Conservation (phyloP, 2,329 filamentous ascomycete species). For the Aspergillus vadensis region DNA sequence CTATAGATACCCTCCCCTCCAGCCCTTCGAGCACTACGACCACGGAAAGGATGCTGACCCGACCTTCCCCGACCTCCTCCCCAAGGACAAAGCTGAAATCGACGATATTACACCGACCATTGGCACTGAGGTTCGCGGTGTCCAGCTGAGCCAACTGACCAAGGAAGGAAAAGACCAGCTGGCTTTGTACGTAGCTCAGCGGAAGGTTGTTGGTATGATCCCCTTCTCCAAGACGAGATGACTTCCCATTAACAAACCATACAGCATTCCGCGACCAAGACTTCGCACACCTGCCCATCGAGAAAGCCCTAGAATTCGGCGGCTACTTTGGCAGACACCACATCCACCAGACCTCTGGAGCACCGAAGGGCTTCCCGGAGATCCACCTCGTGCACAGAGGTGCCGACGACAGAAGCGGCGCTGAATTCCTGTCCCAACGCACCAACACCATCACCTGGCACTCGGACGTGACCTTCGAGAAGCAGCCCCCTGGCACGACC, state of each 20-base stretch:
- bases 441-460: slow-evolving; percentile 88
- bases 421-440: slow-evolving; percentile 66
- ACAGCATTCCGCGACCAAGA: slow-evolving; percentile 73
- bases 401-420: slow-evolving; percentile 62
- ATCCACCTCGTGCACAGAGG: slow-evolving; percentile 78
- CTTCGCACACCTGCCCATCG: slow-evolving; percentile 68
- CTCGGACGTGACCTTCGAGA: slow-evolving; percentile 83
- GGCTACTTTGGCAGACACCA: slow-evolving; percentile 80
- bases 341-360: slow-evolving; percentile 77
- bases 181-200: slow-evolving; percentile 52
- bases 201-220: slow-evolving; percentile 66
- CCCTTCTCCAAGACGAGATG: neutral
- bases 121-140: slow-evolving; percentile 69
- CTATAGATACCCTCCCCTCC: slow-evolving; percentile 60
- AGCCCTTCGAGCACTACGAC: slow-evolving; percentile 72
- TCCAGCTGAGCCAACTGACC: slow-evolving; percentile 70
- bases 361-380: slow-evolving; percentile 71
- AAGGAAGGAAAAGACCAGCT: slow-evolving; percentile 74
- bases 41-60: slow-evolving; percentile 75
- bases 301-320: slow-evolving; percentile 68
- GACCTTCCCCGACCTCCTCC: slow-evolving; percentile 68
- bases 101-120: slow-evolving; percentile 71
- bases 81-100: slow-evolving; percentile 46
- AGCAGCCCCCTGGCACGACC: slow-evolving; percentile 84
- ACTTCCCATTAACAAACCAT: neutral